Base-by-base conservation (phyloP, 148 eudicot genomes). In the Suaeda aralocaspica region DNA sequence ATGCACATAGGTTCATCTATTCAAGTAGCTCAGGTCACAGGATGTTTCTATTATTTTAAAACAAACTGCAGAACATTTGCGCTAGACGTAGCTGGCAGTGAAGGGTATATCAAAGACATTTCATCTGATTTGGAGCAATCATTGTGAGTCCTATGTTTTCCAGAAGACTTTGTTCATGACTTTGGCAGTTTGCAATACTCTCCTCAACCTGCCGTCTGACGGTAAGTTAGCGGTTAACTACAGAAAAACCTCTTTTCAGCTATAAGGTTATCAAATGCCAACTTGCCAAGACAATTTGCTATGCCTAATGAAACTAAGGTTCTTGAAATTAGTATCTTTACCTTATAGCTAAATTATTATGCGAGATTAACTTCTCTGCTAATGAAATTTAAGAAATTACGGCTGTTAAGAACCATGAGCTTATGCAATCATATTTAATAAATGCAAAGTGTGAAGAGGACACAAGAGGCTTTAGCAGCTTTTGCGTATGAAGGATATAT, bases 251-350 rank as follows among this genome's bases (percentile, higher is more conserved):
- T 33, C 7, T 18, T 59, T 59, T 11, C n/a, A 11, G 5, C 21
- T 1, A 59, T 19, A 3, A 3, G 52, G 21, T 6, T 16, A 31
- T 31, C 1, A 0, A 9, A 15, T 67, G 42, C 34, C 28, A 4
- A 67, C 42, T 7, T 67, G 42, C 34, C 28, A 4, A 67, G 44
- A 41, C 58, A 67, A 67, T 67, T 56, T 50, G 70, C 4, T 67
- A 9, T 18, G 70, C 22, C 6, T 46, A 64, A 29, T 46, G 39
- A 67, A 33, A 26, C 46, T 10, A 6, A 34, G 58, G 30, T 22
- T 22, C 18, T 12, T 34, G 59, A 52, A 52, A 44, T 4, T 5
- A 30, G 21, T 15, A 22, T 45, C 15, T 53, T 31, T 1, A 53
- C 24, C 26, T 53, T 24, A 53, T 24, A 21, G 28, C 58, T 53